Base-by-base conservation (phyloP, 2,329 filamentous ascomycete species). In the Alternaria panax region DNA sequence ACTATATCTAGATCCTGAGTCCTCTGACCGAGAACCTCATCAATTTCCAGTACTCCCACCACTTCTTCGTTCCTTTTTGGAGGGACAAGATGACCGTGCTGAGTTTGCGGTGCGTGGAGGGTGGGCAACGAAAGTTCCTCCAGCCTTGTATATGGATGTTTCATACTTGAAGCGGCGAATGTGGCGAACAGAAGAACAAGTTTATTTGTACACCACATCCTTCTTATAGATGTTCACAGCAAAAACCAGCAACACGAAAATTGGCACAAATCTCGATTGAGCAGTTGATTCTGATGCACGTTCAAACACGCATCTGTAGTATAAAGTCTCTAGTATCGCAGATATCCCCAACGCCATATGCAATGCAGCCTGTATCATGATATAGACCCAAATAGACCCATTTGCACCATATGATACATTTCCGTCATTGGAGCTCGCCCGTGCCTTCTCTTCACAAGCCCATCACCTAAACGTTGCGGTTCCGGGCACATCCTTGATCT, bases 401-500 rank as follows among this genome's bases (percentile, higher is more conserved):
- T 48, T 20, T 48, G 36, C 45, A 36, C 18, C 14, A 48, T 48
- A 48, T 34, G 45, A 48, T 48, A 48, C 45, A 48, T 48, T 24
- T 48, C 7, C 30, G 45, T 48, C 45, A 48, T 36, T 48, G 45
- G n/a, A 25, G 12, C 3, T 16, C 45, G 18, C 32, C 45, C 45
- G 8, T 18, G 9, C 20, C 30, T 36, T 48, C 30, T 48, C 7
- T 25, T 48, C 14, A 48, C 12, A 22, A 34, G 7, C 24, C 38
- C 43, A 24, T 51, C 40, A 73, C 47, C 67, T 68, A 51, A 78
- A 89, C 51, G 83, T 79, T 51, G 85, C 84, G 67, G 81, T 78
- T 16, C 87, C 87, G 9, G 78, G 75, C 32, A 88, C 80, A 72
- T 86, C 80, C 75, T 84, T 86, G 63, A 90, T 85, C 68, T 88